Percentiles rank a stretch among this genome's conserved stretches.
Evolutionary conservation across 805 yeast genomes (phyloP).

Genomic region (Priceomyces fermenticarens): DNA sequence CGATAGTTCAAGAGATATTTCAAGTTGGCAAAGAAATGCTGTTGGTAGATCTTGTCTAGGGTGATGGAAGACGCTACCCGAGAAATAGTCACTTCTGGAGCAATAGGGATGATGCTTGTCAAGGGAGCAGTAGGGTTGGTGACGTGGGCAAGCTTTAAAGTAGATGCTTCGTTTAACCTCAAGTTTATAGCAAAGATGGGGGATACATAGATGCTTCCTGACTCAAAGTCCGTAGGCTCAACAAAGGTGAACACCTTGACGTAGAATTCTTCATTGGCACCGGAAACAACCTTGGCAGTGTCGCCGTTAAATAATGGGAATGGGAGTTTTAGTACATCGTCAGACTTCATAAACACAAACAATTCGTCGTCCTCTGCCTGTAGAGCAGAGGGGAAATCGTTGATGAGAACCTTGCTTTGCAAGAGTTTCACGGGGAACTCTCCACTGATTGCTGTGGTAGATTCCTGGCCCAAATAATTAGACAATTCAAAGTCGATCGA

Average conservation of each 20-base stretch:
- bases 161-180: constrained; percentile 24
- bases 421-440: constrained; percentile 25
- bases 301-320: constrained; percentile 73
- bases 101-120: constrained; percentile 41
- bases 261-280: constrained; percentile 12
- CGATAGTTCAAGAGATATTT: constrained; percentile 58
- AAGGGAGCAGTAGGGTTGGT: constrained; percentile 11
- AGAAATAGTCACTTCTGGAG: constrained; percentile 62
- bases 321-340: constrained; percentile 46
- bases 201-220: constrained; percentile 50
- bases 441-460: constrained; percentile 13
- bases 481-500: constrained; percentile 27
- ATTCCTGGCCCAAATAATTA: constrained; percentile 27
- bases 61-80: constrained; percentile 69
- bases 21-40: constrained; percentile 57
- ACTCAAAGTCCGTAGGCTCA: constrained; percentile 53
- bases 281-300: constrained; percentile 35
- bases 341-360: constrained; percentile 41
- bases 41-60: constrained; percentile 60
- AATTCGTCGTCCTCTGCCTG: constrained; percentile 36
- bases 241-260: constrained; percentile 56
- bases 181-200: constrained; percentile 59
- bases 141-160: constrained; percentile 18
- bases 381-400: constrained; percentile 19
- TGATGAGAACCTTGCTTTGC: constrained; percentile 23